Evolutionary conservation across 768 basidiomycete species (phyloP).

Genomic region (Mycena crocata): DNA sequence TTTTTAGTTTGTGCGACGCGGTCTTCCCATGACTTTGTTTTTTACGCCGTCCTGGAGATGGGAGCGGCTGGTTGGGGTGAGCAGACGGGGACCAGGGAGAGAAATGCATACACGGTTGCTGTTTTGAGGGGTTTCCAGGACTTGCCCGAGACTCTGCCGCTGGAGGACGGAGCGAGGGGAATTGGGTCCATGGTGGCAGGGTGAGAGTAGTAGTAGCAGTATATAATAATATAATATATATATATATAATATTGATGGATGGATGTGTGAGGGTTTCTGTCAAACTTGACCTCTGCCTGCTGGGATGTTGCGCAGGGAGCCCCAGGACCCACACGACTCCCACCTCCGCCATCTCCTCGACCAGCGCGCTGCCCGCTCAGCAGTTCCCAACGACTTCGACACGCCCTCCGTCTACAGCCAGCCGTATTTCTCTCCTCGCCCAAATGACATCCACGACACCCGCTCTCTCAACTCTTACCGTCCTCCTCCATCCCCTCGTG

Average conservation of each 20-base stretch:
- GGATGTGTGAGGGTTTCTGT: background rate
- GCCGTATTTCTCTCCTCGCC: constrained; percentile 66
- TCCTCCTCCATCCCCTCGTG: constrained; percentile 38
- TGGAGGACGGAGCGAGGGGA: constrained; percentile 65
- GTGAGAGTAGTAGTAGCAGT: background rate
- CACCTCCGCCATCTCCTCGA: constrained; percentile 64
- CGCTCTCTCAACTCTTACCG: constrained; percentile 43
- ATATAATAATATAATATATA: background rate
- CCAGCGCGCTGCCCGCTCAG: constrained; percentile 63
- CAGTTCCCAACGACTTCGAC: constrained; percentile 60
- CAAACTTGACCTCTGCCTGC: background rate
- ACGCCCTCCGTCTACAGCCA: constrained; percentile 79
- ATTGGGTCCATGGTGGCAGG: constrained; percentile 31
- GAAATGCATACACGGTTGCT: constrained; percentile 59
- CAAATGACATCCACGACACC: constrained; percentile 39
- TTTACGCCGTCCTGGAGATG: constrained; percentile 74
- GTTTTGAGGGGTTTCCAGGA: constrained; percentile 68
- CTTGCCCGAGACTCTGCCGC: constrained; percentile 78
- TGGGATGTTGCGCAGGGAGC: constrained; percentile 54
- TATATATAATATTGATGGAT: too few species aligned
- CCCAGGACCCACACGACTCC: constrained; percentile 54
- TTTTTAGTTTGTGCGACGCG: constrained; percentile 78
- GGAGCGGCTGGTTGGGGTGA: constrained; percentile 63
- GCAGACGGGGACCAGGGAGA: constrained; percentile 11
- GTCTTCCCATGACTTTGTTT: constrained; percentile 72